phyloP scores from a whole-genome alignment of 495 filamentous ascomycete species.

The Penicillium coffeae region DNA sequence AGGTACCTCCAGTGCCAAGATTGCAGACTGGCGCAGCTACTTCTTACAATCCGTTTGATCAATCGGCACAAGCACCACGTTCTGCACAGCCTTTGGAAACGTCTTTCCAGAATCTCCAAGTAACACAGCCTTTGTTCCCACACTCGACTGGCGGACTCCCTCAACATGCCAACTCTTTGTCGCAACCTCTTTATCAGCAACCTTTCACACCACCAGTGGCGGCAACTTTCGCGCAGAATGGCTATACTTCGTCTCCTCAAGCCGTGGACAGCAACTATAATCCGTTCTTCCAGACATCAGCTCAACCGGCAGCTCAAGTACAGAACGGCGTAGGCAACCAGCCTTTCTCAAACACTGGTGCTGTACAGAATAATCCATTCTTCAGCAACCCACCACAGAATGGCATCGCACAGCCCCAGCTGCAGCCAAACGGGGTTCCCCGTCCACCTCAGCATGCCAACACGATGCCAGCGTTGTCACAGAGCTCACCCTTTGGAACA shows the following conservation, averaged over 20 bases:
- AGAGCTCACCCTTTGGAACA: constrained; percentile 28
- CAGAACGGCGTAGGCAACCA: constrained; percentile 35
- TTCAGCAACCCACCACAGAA: constrained; percentile 42
- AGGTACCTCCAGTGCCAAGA: neutral
- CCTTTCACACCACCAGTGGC: constrained; percentile 58
- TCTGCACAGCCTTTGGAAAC: constrained; percentile 60
- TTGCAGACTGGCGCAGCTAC: constrained; percentile 9
- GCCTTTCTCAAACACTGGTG: constrained; percentile 26
- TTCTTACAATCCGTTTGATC: constrained; percentile 67
- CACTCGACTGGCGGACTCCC: constrained; percentile 78
- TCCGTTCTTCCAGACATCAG: constrained; percentile 57
- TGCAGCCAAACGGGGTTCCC: constrained; percentile 21
- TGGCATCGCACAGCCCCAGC: constrained; percentile 21
- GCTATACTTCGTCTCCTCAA: constrained; percentile 40
- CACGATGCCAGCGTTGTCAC: constrained; percentile 38
- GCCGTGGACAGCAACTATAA: constrained; percentile 51
- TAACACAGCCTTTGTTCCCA: constrained; percentile 72
- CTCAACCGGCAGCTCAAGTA: constrained; percentile 36
- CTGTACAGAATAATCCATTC: constrained; percentile 50
- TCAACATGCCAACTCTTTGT: constrained; percentile 45
- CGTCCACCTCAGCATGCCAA: constrained; percentile 37
- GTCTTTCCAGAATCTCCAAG: constrained; percentile 69
- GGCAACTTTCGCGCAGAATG: constrained; percentile 51
- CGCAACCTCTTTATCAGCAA: constrained; percentile 48
- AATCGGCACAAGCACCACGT: constrained; percentile 29